Evolutionary conservation across 2,329 filamentous ascomycete species (phyloP).

Genomic region (Apiospora aurea): DNA sequence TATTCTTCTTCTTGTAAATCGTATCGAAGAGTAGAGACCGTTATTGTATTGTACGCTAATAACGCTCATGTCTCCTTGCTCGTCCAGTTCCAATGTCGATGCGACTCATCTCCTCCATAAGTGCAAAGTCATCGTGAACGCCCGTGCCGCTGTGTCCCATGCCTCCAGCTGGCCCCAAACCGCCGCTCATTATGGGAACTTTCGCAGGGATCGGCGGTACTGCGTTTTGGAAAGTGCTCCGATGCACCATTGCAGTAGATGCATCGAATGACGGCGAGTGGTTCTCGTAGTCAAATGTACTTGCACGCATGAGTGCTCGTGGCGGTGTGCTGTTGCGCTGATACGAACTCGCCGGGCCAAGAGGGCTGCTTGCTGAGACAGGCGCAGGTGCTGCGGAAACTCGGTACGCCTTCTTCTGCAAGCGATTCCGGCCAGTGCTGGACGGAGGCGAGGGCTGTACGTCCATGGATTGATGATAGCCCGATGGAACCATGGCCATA

Average conservation of each 20-base stretch:
- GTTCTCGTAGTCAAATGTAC: conserved; percentile 64
- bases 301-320: conserved; percentile 52
- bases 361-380: conserved; percentile 53
- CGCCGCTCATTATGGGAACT: conserved; percentile 61
- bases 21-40: background rate
- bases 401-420: conserved; percentile 69
- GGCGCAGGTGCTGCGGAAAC: conserved; percentile 51
- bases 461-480: conserved; percentile 39
- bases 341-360: conserved; percentile 60
- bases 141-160: conserved; percentile 41
- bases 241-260: conserved; percentile 36
- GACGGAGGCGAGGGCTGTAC: conserved; percentile 44
- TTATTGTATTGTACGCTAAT: conserved; percentile 30
- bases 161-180: conserved; percentile 35
- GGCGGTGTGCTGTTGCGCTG: conserved; percentile 58
- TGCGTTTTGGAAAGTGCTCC: conserved; percentile 41
- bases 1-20: conserved; percentile 6
- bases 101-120: conserved; percentile 74
- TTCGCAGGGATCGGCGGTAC: conserved; percentile 75
- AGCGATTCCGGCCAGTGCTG: conserved; percentile 59
- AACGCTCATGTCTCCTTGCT: conserved; percentile 54
- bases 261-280: conserved; percentile 49
- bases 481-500: conserved; percentile 45
- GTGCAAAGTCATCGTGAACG: conserved; percentile 59
- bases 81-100: conserved; percentile 71